Evolutionary conservation across 306 rosid species (phyloP).

Genomic region (Vigna angularis): DNA sequence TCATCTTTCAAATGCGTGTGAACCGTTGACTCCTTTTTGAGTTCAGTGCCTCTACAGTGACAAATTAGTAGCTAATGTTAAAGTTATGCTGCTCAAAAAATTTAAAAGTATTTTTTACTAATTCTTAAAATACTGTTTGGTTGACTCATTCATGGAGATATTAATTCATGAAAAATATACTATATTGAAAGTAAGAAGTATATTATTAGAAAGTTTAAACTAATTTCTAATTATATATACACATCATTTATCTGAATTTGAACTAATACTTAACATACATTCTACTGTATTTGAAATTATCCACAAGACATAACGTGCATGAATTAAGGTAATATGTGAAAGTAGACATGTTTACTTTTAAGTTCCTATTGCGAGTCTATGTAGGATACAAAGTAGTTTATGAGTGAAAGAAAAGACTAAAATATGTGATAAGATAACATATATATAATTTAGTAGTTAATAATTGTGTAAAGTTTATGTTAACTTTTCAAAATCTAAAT

Average conservation of each 20-base stretch:
- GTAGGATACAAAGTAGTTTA: not conserved
- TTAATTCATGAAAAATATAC: not conserved
- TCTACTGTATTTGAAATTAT: not conserved
- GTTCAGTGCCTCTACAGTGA: too few species aligned
- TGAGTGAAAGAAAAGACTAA: not conserved
- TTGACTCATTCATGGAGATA: not conserved
- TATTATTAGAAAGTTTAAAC: not conserved
- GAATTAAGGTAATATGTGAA: not conserved
- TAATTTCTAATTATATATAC: too few species aligned
- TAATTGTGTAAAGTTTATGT: too few species aligned
- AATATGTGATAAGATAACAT: not conserved
- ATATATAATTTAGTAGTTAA: too few species aligned
- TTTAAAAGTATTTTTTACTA: not conserved
- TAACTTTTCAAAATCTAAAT: too few species aligned
- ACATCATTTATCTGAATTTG: too few species aligned
- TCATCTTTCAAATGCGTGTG: not conserved
- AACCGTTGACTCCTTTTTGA: not conserved
- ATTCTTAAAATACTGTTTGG: not conserved
- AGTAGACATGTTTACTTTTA: not conserved
- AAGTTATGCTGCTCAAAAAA: too few species aligned
- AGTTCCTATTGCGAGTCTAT: too few species aligned
- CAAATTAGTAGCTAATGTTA: too few species aligned
- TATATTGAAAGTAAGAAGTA: not conserved
- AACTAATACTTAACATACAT: not conserved
- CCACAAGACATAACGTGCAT: not conserved